Percentiles rank a stretch among this genome's conserved stretches.
phyloP scores from a whole-genome alignment of 306 rosid genomes.

The Begonia loranthoides region DNA sequence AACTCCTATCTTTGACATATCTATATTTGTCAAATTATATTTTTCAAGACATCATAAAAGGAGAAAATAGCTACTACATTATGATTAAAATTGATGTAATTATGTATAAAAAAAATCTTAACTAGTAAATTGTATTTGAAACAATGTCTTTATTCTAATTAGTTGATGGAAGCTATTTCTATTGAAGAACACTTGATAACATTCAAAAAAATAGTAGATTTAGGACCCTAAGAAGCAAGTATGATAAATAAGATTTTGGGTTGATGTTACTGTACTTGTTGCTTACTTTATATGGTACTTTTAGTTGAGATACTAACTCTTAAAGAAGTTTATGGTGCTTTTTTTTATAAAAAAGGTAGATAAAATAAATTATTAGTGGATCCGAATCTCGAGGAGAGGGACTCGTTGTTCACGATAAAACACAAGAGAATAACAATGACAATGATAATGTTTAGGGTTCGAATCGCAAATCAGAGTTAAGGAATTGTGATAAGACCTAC shows the following conservation, averaged over 20 bases:
- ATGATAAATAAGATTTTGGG: neutral
- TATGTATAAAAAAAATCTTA: neutral
- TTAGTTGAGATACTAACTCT: neutral
- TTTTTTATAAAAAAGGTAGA: neutral
- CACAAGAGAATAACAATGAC: neutral
- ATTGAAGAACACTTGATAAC: neutral
- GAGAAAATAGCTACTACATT: neutral
- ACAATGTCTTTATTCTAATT: neutral
- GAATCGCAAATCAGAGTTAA: neutral
- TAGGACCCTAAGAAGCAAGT: neutral
- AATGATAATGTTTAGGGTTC: neutral
- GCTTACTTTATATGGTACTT: neutral
- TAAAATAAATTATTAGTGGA: neutral
- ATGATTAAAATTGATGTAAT: neutral
- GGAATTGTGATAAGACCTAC: no score
- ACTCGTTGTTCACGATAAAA: neutral
- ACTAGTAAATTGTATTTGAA: neutral
- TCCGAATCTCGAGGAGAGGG: neutral
- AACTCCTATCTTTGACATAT: neutral
- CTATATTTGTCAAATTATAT: neutral
- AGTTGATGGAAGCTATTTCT: neutral
- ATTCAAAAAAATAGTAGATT: no score
- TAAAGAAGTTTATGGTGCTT: neutral
- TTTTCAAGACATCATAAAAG: neutral
- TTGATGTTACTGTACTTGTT: neutral